These are phyloP conservation scores for Amanita rubescens DNA, from an alignment of 768 basidiomycete species.

Conservation along the genomic window DNA sequence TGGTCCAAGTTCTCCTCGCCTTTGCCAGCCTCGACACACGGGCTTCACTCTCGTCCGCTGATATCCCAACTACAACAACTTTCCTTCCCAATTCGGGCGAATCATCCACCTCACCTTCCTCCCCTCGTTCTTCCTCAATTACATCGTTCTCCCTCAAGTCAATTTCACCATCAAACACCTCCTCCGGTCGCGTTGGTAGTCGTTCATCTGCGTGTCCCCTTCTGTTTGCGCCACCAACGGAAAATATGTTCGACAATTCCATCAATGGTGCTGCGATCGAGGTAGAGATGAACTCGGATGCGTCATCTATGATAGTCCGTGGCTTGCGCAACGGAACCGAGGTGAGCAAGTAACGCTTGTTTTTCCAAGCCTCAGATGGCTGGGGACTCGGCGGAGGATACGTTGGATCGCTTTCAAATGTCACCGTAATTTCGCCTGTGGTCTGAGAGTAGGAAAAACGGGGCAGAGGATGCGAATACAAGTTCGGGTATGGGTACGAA, in stretches of 20 bases:
- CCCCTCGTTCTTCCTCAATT: constrained; percentile 68
- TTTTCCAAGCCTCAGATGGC: constrained; percentile 44
- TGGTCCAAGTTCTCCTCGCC: constrained; percentile 31
- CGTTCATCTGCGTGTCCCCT: neutral
- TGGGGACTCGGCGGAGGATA: constrained; percentile 37
- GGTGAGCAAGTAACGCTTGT: constrained; percentile 53
- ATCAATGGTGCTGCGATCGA: constrained; percentile 42
- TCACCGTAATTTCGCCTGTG: constrained; percentile 52
- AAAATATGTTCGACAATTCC: constrained; percentile 38
- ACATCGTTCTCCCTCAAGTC: constrained; percentile 75
- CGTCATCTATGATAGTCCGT: constrained; percentile 63
- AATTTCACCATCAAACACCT: constrained; percentile 59
- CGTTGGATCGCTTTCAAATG: constrained; percentile 56
- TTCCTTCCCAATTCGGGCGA: constrained; percentile 48
- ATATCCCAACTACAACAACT: constrained; percentile 43
- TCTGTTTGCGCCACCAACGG: constrained; percentile 22
- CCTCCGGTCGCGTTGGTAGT: constrained; percentile 47
- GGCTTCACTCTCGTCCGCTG: constrained; percentile 22
- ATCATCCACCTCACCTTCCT: constrained; percentile 76
- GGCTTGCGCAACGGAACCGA: constrained; percentile 64
- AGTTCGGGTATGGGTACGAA: constrained; percentile 71
- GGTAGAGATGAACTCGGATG: constrained; percentile 51
- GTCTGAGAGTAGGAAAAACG: constrained; percentile 51
- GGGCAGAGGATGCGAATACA: constrained; percentile 70
- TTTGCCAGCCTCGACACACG: constrained; percentile 24